phyloP scores from a whole-genome alignment of 768 basidiomycete species.

The Leccinum aurantiacum region DNA sequence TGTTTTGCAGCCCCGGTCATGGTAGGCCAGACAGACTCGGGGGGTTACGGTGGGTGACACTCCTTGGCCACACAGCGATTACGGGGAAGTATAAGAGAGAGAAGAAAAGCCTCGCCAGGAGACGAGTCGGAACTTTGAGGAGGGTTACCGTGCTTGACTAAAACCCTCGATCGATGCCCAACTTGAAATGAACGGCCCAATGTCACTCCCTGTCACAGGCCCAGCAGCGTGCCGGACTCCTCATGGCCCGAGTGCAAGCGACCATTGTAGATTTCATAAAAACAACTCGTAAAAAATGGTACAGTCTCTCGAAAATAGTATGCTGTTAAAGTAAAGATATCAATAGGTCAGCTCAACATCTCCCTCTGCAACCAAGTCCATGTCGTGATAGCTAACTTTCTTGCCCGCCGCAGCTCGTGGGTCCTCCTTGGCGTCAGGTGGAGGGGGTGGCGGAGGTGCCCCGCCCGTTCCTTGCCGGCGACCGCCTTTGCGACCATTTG shows the following conservation, averaged over 20 bases:
- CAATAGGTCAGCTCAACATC: slow-evolving; percentile 57
- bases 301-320: slow-evolving; percentile 26
- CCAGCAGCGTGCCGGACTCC: slow-evolving; percentile 19
- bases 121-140: slow-evolving; percentile 17
- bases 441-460: slow-evolving; percentile 73
- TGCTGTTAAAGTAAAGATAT: slow-evolving; percentile 27
- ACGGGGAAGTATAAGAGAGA: slow-evolving; percentile 8
- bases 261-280: slow-evolving; percentile 32
- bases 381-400: slow-evolving; percentile 92
- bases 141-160: slow-evolving; percentile 12
- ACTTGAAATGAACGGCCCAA: slow-evolving; percentile 23
- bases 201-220: slow-evolving; percentile 31
- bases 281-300: slow-evolving; percentile 16
- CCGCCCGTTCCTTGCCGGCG: slow-evolving; percentile 40
- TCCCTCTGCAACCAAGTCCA: slow-evolving; percentile 89
- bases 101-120: slow-evolving; percentile 28
- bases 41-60: slow-evolving; percentile 12
- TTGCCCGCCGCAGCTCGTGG: slow-evolving; percentile 87
- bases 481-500: slow-evolving; percentile 35
- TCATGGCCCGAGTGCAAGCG: slow-evolving; percentile 25
- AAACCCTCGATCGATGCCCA: slow-evolving; percentile 31
- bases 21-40: no score
- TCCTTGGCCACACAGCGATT: slow-evolving; percentile 9
- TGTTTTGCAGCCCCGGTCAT: no score
- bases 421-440: slow-evolving; percentile 89